phyloP scores from a whole-genome alignment of 1,284 basidiomycete genomes.

The Trichosporon inkin region DNA sequence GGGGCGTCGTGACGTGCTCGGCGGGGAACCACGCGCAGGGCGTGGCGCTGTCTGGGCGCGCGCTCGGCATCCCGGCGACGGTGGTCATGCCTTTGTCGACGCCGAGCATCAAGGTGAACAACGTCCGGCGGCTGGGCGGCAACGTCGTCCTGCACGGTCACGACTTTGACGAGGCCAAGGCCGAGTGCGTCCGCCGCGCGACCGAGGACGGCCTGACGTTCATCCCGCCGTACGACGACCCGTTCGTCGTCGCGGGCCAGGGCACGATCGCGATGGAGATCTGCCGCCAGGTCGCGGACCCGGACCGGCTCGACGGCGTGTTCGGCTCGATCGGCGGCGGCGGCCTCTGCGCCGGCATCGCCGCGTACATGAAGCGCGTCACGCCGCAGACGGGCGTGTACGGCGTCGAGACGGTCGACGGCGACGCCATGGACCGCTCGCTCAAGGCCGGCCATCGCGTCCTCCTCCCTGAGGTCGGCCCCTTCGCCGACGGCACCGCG shows the following conservation, averaged over 20 bases:
- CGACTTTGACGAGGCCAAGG: slow-evolving; percentile 96
- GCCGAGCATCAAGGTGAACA: slow-evolving; percentile 92
- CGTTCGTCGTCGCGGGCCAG: slow-evolving; percentile 93
- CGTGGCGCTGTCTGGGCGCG: slow-evolving; percentile 85
- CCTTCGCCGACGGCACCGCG: slow-evolving; percentile 98
- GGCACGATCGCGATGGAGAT: slow-evolving; percentile 95
- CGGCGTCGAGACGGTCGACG: slow-evolving; percentile 94
- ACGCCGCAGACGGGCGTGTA: slow-evolving; percentile 79
- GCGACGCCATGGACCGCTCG: slow-evolving; percentile 84
- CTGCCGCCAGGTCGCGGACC: slow-evolving; percentile 72
- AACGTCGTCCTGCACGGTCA: slow-evolving; percentile 86
- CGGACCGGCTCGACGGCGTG: slow-evolving; percentile 74
- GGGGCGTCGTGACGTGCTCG: slow-evolving; percentile 95
- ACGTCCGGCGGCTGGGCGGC: slow-evolving; percentile 87
- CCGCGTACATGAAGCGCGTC: slow-evolving; percentile 89
- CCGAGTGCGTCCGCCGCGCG: slow-evolving; percentile 84
- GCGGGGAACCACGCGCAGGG: slow-evolving; percentile 99
- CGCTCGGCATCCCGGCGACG: slow-evolving; percentile 85
- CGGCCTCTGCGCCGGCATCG: slow-evolving; percentile 82
- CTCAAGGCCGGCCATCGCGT: slow-evolving; percentile 73
- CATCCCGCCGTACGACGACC: slow-evolving; percentile 97
- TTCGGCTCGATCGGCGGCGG: slow-evolving; percentile 92
- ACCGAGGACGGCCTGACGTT: slow-evolving; percentile 73
- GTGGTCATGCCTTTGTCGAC: slow-evolving; percentile 98
- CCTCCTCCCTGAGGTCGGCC: slow-evolving; percentile 82